These are phyloP conservation scores for Phylloporus sp. DNA, from an alignment of 768 basidiomycete genomes.

Conservation along the genomic window DNA sequence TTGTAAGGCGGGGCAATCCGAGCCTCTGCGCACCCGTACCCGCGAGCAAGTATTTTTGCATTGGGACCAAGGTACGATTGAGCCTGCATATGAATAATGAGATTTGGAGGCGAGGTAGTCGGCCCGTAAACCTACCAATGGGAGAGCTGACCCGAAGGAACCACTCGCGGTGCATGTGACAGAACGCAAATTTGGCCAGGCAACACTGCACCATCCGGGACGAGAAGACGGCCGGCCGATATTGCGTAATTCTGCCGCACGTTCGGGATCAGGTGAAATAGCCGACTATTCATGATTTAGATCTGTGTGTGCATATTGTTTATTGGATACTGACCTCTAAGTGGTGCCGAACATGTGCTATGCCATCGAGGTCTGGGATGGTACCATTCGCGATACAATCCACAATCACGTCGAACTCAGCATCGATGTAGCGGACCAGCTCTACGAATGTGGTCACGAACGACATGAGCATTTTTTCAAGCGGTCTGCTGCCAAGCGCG, in stretches of 20 bases:
- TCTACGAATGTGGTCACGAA: constrained; percentile 14
- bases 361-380: constrained; percentile 8
- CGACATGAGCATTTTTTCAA: constrained; percentile 1
- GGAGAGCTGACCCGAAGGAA: constrained; percentile 9
- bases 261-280: not conserved
- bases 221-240: constrained; percentile 12
- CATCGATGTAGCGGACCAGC: constrained; percentile 8
- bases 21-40: constrained; percentile 7
- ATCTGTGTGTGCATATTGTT: too few species aligned
- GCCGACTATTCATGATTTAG: not conserved
- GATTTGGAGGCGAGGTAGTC: not conserved
- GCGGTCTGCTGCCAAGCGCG: not conserved
- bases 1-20: constrained; percentile 6
- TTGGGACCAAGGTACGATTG: constrained; percentile 12
- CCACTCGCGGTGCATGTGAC: constrained; percentile 8
- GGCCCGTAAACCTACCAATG: constrained; percentile 4
- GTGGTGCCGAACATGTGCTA: not conserved
- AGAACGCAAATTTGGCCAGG: constrained; percentile 12
- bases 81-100: constrained; percentile 3
- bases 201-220: constrained; percentile 11
- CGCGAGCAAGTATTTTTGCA: not conserved
- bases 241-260: constrained; percentile 7
- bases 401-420: constrained; percentile 7
- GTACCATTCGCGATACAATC: constrained; percentile 11
- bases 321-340: not conserved